Conservation (phyloP, 2,329 filamentous ascomycete genomes). For the Huntiella moniliformis region DNA sequence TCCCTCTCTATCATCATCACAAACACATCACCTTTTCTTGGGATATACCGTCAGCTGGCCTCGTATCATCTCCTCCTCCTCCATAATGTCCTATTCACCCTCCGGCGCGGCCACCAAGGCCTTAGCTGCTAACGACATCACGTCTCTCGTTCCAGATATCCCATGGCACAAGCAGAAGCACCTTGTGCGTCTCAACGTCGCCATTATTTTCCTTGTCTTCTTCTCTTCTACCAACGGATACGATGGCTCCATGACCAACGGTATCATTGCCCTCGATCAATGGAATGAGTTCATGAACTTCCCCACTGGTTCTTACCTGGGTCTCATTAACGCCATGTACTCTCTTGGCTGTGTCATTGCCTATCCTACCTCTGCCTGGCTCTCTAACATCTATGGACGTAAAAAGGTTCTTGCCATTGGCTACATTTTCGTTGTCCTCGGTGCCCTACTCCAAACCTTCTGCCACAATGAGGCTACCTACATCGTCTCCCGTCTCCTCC, state of each 20-base stretch:
- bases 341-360: constrained; percentile 30
- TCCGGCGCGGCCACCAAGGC: not conserved
- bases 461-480: constrained; percentile 29
- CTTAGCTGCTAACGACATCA: constrained; percentile 35
- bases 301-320: constrained; percentile 26
- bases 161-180: constrained; percentile 54
- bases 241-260: constrained; percentile 32
- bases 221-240: constrained; percentile 35
- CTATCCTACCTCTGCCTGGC: constrained; percentile 26
- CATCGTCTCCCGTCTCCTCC: constrained; percentile 35
- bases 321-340: constrained; percentile 32
- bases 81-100: not conserved
- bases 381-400: constrained; percentile 28
- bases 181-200: constrained; percentile 59
- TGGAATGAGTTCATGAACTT: constrained; percentile 15
- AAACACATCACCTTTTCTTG: too few relatives aligned
- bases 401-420: constrained; percentile 27
- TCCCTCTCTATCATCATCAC: not conserved
- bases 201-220: constrained; percentile 28
- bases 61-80: not conserved
- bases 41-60: not conserved
- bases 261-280: constrained; percentile 24
- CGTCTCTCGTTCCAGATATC: constrained; percentile 64
- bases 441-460: constrained; percentile 16
- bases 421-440: constrained; percentile 23